Evolutionary conservation across 2,329 filamentous ascomycete species (phyloP).

Genomic region (Ceratocystis variospora): DNA sequence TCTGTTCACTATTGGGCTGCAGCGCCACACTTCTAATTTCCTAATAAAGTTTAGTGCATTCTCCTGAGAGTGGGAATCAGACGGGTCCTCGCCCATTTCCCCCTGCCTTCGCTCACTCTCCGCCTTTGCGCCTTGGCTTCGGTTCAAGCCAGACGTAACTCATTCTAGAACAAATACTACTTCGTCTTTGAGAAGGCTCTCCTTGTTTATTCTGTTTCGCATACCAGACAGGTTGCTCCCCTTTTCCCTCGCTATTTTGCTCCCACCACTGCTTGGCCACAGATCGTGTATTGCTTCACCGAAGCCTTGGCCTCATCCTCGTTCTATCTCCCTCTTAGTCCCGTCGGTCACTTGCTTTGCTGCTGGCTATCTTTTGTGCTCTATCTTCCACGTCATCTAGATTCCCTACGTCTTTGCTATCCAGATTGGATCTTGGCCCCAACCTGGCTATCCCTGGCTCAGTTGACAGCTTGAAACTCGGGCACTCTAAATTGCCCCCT

Average conservation of each 20-base stretch:
- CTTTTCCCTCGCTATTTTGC: background rate
- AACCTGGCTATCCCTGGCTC: background rate
- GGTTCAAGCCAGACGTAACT: slow-evolving; percentile 3
- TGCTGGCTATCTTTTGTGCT: background rate
- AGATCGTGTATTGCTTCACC: background rate
- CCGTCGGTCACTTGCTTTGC: background rate
- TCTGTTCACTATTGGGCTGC: background rate
- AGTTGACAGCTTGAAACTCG: slow-evolving; percentile 10
- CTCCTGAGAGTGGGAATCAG: slow-evolving; percentile 12
- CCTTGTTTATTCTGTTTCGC: slow-evolving; percentile 3
- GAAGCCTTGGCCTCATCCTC: too few relatives aligned
- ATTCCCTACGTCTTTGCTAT: background rate
- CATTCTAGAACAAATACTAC: slow-evolving; percentile 5
- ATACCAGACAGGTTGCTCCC: background rate
- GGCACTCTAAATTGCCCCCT: background rate
- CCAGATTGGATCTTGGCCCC: background rate
- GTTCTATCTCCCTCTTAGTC: too few relatives aligned
- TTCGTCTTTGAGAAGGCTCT: slow-evolving; percentile 3
- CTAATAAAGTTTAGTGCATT: slow-evolving; percentile 13
- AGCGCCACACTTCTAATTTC: slow-evolving; percentile 13
- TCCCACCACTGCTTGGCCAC: background rate
- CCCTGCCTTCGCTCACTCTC: background rate
- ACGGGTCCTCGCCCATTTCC: background rate
- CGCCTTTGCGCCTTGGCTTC: background rate
- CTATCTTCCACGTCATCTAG: slow-evolving; percentile 7